Conservation (phyloP, 495 filamentous ascomycete genomes). For the Apiosordaria backusii region DNA sequence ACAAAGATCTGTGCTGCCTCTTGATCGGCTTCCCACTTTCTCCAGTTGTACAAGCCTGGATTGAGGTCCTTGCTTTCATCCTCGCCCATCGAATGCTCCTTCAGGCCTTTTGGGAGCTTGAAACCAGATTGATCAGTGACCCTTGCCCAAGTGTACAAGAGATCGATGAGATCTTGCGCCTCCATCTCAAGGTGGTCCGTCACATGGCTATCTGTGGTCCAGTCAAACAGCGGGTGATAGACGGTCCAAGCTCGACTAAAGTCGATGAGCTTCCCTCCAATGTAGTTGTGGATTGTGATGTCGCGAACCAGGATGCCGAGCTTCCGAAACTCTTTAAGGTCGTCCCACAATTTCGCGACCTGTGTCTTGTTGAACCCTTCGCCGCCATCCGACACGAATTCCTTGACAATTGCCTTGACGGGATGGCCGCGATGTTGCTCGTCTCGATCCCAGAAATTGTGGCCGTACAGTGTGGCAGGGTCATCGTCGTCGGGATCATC, state of each 20-base stretch:
- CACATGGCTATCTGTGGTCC: too few relatives aligned
- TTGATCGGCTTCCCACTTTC: constrained; percentile 9
- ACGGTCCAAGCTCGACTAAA: constrained; percentile 22
- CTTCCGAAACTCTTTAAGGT: constrained; percentile 13
- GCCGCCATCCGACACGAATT: constrained; percentile 12
- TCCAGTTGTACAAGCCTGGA: constrained; percentile 6
- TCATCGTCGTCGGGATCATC: neutral
- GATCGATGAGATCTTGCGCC: neutral
- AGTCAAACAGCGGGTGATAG: constrained; percentile 5
- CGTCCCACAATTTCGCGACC: constrained; percentile 7
- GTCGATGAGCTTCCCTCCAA: constrained; percentile 19
- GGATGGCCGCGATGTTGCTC: constrained; percentile 7
- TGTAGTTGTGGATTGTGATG: constrained; percentile 18
- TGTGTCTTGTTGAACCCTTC: neutral
- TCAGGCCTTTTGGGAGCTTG: neutral
- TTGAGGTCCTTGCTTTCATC: neutral
- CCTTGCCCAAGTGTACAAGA: neutral
- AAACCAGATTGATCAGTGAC: neutral
- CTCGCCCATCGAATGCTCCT: neutral
- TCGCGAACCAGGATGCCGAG: constrained; percentile 19
- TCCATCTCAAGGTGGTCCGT: too few relatives aligned
- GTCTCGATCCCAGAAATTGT: constrained; percentile 5
- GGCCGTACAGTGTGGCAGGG: neutral
- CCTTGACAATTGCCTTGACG: constrained; percentile 21
- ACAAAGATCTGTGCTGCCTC: too few relatives aligned